Base-by-base conservation (phyloP, 371 early-diverging fungal genomes). In the Chytridium lagenaria region DNA sequence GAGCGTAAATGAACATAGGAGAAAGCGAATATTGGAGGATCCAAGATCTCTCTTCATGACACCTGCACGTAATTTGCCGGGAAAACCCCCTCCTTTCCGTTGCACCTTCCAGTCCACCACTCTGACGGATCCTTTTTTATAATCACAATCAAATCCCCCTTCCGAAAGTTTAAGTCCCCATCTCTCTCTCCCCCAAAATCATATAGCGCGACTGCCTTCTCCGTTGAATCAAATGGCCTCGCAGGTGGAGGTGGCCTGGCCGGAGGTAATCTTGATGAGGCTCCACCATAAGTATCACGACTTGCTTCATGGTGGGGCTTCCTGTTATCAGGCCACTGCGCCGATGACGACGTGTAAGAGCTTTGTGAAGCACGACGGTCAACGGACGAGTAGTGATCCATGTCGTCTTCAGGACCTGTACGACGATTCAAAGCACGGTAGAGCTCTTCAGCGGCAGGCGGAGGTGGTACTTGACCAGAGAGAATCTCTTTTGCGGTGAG, bases 401-500 rank as follows among this genome's bases (percentile, higher is more conserved):
- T n/a, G n/a, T n/a, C n/a, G n/a, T n/a, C n/a, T n/a, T n/a, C n/a
- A n/a, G n/a, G n/a, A n/a, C n/a, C n/a, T n/a, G 76, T 57, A 15
- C 79, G 75, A 26, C 79, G 74, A 69, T 82, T 79, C 50, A 80
- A 70, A 5, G 82, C 82, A 0, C 92, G 84, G 76, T 96, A 95
- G 1, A 97, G 87, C 37, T 86, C 82, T 72, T 90, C 91, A 1
- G 95, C 96, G 71, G 91, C 90, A 0, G 90, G 88, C 0, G 91
- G 90, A 15, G 96, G 95, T n/a, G 92, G 90, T 1, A 92, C 88
- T 26, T 92, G 79, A 22, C 97, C 98, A 0, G 86, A 82, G 12
- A 98, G 83, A 1, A 98, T 78, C 68, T 95, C 92, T 65, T 90
- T 91, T 0, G 96, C 93, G 39, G 89, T 78, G 10, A 95, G 90